Conservation (phyloP, 768 basidiomycete species). For the Lactarius trivialis region DNA sequence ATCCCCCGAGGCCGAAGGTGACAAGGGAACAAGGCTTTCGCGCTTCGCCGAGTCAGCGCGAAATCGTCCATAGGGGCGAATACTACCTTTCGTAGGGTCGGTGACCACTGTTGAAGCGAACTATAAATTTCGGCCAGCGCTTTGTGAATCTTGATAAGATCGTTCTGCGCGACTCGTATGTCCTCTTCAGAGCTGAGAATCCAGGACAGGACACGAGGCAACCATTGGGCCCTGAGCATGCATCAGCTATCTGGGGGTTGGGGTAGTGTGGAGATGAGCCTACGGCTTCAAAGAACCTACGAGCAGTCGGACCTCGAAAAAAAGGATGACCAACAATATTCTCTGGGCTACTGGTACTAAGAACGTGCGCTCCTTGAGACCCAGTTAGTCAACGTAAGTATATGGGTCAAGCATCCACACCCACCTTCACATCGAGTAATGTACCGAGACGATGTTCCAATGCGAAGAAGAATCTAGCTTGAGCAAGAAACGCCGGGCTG, state of each 20-base stretch:
- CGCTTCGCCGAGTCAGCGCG: conserved; percentile 12
- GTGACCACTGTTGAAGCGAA: conserved; percentile 11
- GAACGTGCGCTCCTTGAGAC: conserved; percentile 44
- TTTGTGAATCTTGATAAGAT: background rate
- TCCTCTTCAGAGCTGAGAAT: conserved; percentile 30
- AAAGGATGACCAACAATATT: conserved; percentile 51
- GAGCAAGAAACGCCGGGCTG: conserved; percentile 7
- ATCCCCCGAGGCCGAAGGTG: conserved; percentile 1
- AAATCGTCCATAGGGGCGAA: background rate
- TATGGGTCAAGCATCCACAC: background rate
- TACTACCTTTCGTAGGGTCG: conserved; percentile 13
- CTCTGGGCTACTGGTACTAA: conserved; percentile 52
- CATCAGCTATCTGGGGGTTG: background rate
- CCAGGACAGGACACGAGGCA: conserved; percentile 41
- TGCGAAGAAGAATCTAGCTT: conserved; percentile 22
- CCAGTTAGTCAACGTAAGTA: background rate
- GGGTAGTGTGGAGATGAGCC: conserved; percentile 20
- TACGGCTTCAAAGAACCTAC: conserved; percentile 61
- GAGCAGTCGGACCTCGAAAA: conserved; percentile 57
- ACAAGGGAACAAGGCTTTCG: conserved; percentile 1
- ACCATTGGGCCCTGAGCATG: conserved; percentile 40
- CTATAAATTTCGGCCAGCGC: conserved; percentile 8
- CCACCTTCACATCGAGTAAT: conserved; percentile 12
- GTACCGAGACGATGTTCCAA: conserved; percentile 19
- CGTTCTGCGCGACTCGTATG: background rate